A percentile compares a stretch with the other conserved stretches of the same genome.
Evolutionary conservation across 768 basidiomycete genomes (phyloP).

Genomic region (Guyanaporus albipodus): DNA sequence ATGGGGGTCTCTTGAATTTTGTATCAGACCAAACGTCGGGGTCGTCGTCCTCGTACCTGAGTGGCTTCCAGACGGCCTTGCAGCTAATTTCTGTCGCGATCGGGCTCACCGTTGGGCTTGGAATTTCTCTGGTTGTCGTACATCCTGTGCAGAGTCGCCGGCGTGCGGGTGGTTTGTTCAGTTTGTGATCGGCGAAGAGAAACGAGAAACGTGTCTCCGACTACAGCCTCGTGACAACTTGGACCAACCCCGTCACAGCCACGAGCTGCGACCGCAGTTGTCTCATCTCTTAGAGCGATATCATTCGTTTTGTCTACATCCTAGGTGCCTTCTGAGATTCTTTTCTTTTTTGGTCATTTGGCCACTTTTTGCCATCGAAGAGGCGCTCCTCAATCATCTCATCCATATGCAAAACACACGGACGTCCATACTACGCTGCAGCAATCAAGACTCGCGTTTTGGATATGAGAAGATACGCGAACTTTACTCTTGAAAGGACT

Average conservation of each 20-base stretch:
- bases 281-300: constrained; percentile 9
- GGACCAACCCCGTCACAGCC: too few relatives aligned
- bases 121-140: constrained; percentile 62
- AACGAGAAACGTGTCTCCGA: not conserved
- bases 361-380: too few relatives aligned
- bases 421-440: too few relatives aligned
- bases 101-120: constrained; percentile 76
- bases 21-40: constrained; percentile 53
- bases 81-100: constrained; percentile 76
- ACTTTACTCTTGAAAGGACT: too few relatives aligned
- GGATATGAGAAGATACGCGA: too few relatives aligned
- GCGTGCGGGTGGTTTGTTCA: constrained; percentile 59
- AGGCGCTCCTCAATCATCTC: too few relatives aligned
- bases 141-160: constrained; percentile 58
- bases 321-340: too few relatives aligned
- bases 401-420: too few relatives aligned
- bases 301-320: constrained; percentile 11
- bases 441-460: too few relatives aligned
- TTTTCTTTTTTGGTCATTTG: too few relatives aligned
- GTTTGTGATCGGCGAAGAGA: constrained; percentile 37
- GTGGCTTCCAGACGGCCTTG: constrained; percentile 71
- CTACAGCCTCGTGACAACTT: too few relatives aligned
- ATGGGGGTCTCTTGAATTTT: constrained; percentile 74
- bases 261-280: not conserved
- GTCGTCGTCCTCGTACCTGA: constrained; percentile 52